phyloP scores from a whole-genome alignment of 192 early-diverging fungal species.

The Gonapodya prolifera region DNA sequence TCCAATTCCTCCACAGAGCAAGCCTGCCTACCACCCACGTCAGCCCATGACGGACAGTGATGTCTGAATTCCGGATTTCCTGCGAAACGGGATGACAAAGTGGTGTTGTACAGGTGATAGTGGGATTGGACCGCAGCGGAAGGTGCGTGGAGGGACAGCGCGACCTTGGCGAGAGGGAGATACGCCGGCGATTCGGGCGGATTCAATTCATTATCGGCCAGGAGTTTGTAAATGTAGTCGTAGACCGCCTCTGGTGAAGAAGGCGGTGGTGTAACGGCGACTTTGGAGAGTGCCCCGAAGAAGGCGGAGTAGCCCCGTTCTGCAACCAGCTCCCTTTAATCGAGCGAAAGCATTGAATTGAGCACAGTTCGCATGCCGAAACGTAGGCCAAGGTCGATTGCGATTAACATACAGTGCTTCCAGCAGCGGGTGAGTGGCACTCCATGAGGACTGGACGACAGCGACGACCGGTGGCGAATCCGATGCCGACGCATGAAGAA shows the following conservation, averaged over 20 bases:
- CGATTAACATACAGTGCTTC: constrained; percentile 55
- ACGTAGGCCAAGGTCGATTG: background rate
- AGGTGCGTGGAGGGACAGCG: constrained; percentile 50
- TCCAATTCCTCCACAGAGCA: constrained; percentile 38
- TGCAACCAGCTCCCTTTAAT: constrained; percentile 1
- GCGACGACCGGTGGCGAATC: constrained; percentile 34
- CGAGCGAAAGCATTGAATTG: background rate
- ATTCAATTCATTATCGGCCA: background rate
- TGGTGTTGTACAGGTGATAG: constrained; percentile 66
- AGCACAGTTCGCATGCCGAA: background rate
- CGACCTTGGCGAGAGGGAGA: constrained; percentile 48
- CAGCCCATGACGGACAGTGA: constrained; percentile 12
- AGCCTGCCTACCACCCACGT: constrained; percentile 53
- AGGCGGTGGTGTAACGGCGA: background rate
- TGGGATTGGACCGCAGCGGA: constrained; percentile 74
- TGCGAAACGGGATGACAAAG: constrained; percentile 42
- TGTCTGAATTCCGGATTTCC: constrained; percentile 20
- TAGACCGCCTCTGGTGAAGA: constrained; percentile 13
- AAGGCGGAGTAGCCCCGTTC: background rate
- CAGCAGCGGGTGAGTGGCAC: constrained; percentile 51
- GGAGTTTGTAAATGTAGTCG: constrained; percentile 30
- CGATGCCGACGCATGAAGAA: background rate
- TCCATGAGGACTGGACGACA: constrained; percentile 40
- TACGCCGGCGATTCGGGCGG: constrained; percentile 16
- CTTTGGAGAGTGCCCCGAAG: background rate